Evolutionary conservation across 306 rosid genomes (phyloP).

Genomic region (Castanospermum australe): DNA sequence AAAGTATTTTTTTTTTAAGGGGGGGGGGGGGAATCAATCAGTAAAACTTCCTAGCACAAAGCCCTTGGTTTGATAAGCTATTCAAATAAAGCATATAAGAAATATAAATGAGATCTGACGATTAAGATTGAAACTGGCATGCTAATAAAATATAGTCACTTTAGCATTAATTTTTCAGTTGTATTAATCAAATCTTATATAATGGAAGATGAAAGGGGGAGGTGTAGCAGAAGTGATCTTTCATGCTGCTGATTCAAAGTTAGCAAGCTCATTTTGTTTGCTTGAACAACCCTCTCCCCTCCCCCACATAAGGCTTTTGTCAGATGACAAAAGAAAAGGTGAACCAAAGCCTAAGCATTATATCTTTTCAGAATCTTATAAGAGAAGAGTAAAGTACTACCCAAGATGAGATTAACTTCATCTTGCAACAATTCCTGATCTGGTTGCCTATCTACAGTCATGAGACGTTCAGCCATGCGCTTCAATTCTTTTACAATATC

Average conservation of each 20-base stretch:
- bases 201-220: not conserved
- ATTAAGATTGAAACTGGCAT: not conserved
- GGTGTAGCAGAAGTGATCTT: not conserved
- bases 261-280: not conserved
- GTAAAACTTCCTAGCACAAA: not conserved
- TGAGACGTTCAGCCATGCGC: constrained; percentile 67
- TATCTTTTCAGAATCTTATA: not conserved
- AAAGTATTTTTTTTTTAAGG: no score
- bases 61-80: not conserved
- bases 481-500: constrained; percentile 48
- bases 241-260: not conserved
- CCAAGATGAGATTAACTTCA: constrained; percentile 42
- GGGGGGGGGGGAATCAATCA: not conserved
- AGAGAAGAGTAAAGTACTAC: constrained; percentile 27
- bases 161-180: not conserved
- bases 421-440: constrained; percentile 57
- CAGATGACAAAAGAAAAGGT: not conserved
- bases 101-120: not conserved
- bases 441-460: constrained; percentile 49
- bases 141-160: not conserved
- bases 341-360: not conserved
- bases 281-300: not conserved
- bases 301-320: not conserved
- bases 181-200: not conserved
- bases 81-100: not conserved